Base-by-base conservation (phyloP, 768 basidiomycete genomes). In the Cubamyces sp. region DNA sequence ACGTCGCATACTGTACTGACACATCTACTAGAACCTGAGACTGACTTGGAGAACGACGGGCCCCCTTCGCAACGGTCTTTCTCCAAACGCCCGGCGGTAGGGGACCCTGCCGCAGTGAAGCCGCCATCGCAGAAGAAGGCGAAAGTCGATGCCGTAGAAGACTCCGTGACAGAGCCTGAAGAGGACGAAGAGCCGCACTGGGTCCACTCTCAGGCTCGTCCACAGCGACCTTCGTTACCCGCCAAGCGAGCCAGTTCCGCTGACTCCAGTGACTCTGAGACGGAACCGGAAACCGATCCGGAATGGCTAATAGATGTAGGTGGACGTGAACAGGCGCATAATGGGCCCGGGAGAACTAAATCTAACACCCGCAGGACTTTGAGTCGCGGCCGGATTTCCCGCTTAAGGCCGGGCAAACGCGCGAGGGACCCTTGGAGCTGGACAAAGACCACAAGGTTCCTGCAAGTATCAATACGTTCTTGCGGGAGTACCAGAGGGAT, bases 401-500 rank as follows among this genome's bases (percentile, higher is more conserved):
- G 5, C 76, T 86, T 6, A 68, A 71, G 21, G 74, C 78, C 0
- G 80, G 68, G 5, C 84, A 87, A 64, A 66, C 66, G 21, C 61
- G 58, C 11, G 74, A 77, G 0, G 81, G 79, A 7, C 78, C 88
- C 0, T 64, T 88, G 19, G 68, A 84, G 28, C 77, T 93, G 12
- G 84, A 87, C 59, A 69, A 69, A 39, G 74, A 74, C 26, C 69
- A 85, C 21, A 78, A 78, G 64, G 82, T 92, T 21, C 89, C 91
- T 3, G 81, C 78, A 7, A 73, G 87, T 3, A 88, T 97, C 68
- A 96, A 96, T 73, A 86, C 87, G 0, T 92, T 88, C 72, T 78
- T 98, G n/a, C 87, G 96, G 56, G 85, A 87, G 37, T 98, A 98
- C 69, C 96, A 98, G 69, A 82, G 93, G 37, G 88, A 94, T 12